Conservation (phyloP, 345 rosid genomes). For the Eutrema yunnanense region DNA sequence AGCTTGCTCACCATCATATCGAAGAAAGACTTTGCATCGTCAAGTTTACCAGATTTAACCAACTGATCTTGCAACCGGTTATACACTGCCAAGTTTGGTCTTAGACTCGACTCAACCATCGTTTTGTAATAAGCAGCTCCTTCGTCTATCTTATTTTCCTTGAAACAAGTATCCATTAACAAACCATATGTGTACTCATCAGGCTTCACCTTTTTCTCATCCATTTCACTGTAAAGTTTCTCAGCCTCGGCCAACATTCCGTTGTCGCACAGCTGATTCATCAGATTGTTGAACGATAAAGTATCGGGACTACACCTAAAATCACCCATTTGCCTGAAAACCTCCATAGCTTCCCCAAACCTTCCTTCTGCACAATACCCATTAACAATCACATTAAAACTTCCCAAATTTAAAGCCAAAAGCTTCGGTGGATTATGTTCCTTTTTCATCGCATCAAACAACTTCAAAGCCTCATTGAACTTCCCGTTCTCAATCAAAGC, state of each 20-base stretch:
- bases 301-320: constrained; percentile 66
- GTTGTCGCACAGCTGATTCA: constrained; percentile 67
- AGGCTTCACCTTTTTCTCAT: constrained; percentile 65
- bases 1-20: constrained; percentile 82
- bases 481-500: constrained; percentile 66
- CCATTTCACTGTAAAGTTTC: constrained; percentile 71
- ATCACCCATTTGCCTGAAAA: constrained; percentile 59
- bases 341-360: constrained; percentile 63
- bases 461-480: constrained; percentile 65
- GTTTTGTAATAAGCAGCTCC: constrained; percentile 69
- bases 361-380: constrained; percentile 61
- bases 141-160: constrained; percentile 54
- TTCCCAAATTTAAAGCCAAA: constrained; percentile 70
- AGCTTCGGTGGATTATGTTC: constrained; percentile 65
- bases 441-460: constrained; percentile 60
- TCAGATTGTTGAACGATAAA: constrained; percentile 65
- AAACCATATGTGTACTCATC: constrained; percentile 74
- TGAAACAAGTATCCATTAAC: constrained; percentile 77
- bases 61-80: constrained; percentile 60
- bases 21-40: constrained; percentile 68
- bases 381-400: constrained; percentile 78
- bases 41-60: constrained; percentile 58
- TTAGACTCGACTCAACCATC: constrained; percentile 65
- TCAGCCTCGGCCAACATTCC: constrained; percentile 70
- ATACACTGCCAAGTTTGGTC: constrained; percentile 73